Evolutionary conservation across 164 flowering plant species (phyloP), one percentile per base, ranked within the genome.

Genomic region (Aristolochia californica): DNA sequence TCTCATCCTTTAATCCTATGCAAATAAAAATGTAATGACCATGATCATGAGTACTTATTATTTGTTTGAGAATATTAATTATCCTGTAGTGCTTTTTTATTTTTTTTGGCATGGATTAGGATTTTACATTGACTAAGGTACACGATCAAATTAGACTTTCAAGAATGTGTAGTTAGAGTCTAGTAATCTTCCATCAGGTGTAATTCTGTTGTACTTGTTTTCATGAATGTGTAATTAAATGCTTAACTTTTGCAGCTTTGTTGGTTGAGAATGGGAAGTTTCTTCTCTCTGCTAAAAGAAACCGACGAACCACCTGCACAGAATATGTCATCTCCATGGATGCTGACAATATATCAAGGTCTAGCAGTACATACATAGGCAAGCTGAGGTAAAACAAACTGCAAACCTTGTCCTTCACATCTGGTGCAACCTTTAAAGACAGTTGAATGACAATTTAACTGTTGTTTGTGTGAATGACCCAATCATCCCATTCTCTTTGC

Each of bases 191-290:
- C n/a, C n/a, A n/a, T n/a, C n/a, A n/a, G n/a, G n/a, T n/a, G n/a
- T n/a, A n/a, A n/a, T 51, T 24, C 27, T 51, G 24, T 51, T 51
- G 12, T 21, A 7, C 14, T 23, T 51, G 2, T 2, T 20, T 21
- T 20, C 1, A 4, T 24, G 0, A 21, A 23, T 23, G 7, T 51
- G 16, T 18, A 5, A 13, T 18, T 34, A 18, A 18, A 14, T 51
- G 57, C 43, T 68, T 58, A 1, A 38, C 17, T 58, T 28, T 57
- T 70, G 56, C 85, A 87, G 97, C 85, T 65, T 75, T 84, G 79
- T 82, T 85, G 26, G 91, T 84, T 63, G 97, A 89, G 67, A 89
- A 81, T 72, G 97, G 97, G 48, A 89, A 89, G 62, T 89, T 89
- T 60, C 97, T 87, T 70, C 93, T 89, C 45, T 87, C 97, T 57